Evolutionary conservation across 2,329 filamentous ascomycete species (phyloP).

Genomic region (Chaetothyriales sp.): DNA sequence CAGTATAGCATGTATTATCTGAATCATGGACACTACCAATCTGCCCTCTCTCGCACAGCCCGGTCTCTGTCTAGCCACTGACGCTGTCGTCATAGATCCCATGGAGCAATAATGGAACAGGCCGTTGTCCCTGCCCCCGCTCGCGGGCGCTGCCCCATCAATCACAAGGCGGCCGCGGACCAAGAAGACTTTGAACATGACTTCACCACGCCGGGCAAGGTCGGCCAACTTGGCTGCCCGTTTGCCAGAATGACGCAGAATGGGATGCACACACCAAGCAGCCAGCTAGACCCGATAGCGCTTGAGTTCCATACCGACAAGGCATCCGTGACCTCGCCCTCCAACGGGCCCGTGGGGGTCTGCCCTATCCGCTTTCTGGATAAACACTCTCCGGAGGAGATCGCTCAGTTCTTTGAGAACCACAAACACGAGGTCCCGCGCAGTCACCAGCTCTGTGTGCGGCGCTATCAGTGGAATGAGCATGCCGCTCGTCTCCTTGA

Average conservation of each 20-base stretch:
- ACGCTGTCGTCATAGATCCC: background rate
- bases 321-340: constrained; percentile 35
- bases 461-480: constrained; percentile 75
- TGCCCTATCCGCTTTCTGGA: constrained; percentile 89
- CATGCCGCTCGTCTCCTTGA: constrained; percentile 76
- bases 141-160: background rate
- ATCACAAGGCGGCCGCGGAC: background rate
- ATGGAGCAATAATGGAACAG: background rate
- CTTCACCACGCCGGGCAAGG: constrained; percentile 73
- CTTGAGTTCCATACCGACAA: constrained; percentile 29
- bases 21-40: constrained; percentile 23
- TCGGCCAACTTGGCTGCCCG: constrained; percentile 65
- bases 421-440: constrained; percentile 91
- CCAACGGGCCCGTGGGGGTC: constrained; percentile 43
- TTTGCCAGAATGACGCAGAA: constrained; percentile 44
- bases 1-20: constrained; percentile 39
- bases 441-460: constrained; percentile 84
- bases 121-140: background rate
- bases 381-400: constrained; percentile 81
- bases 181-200: constrained; percentile 57
- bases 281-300: constrained; percentile 36
- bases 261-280: constrained; percentile 26
- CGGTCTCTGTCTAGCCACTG: background rate
- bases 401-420: constrained; percentile 82
- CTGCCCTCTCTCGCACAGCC: constrained; percentile 7